Conservation (phyloP, 2,329 filamentous ascomycete species). For the Graphiopsis chlorocephala region DNA sequence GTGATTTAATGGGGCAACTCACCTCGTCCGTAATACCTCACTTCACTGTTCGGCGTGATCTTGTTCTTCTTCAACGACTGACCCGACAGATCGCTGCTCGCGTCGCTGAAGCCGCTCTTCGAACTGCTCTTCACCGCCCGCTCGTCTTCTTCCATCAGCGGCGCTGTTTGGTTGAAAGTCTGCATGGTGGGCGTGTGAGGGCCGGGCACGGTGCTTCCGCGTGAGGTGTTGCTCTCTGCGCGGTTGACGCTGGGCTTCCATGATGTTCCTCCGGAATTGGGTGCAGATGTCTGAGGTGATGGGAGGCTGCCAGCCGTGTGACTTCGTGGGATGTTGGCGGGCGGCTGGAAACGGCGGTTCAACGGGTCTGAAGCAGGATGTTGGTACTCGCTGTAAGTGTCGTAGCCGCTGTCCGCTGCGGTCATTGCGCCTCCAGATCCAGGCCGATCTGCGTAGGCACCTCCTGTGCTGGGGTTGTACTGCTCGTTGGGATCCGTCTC, state of each 20-base stretch:
- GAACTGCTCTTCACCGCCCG: slow-evolving; percentile 3
- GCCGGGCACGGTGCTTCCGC: background rate
- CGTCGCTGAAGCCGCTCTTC: slow-evolving; percentile 22
- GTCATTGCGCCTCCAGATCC: slow-evolving; percentile 19
- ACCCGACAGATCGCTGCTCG: slow-evolving; percentile 32
- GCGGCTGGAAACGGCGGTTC: slow-evolving; percentile 13
- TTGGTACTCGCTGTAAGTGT: slow-evolving; percentile 24
- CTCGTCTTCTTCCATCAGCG: slow-evolving; percentile 26
- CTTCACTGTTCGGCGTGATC: slow-evolving; percentile 50
- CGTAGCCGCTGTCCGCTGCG: slow-evolving; percentile 23
- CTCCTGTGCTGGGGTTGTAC: slow-evolving; percentile 14
- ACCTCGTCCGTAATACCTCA: slow-evolving; percentile 56
- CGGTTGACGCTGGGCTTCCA: slow-evolving; percentile 23
- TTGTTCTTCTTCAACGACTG: slow-evolving; percentile 35
- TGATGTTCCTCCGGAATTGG: slow-evolving; percentile 24
- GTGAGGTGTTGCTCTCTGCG: slow-evolving; percentile 1
- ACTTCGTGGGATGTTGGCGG: background rate
- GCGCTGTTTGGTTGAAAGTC: slow-evolving; percentile 31
- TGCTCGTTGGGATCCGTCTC: slow-evolving; percentile 6
- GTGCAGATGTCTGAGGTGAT: slow-evolving; percentile 23
- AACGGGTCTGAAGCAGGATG: slow-evolving; percentile 26
- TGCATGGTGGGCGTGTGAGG: slow-evolving; percentile 49
- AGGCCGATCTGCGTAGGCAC: slow-evolving; percentile 18
- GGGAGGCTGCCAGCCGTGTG: slow-evolving; percentile 7
- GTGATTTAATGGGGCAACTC: too few relatives aligned